Evolutionary conservation across 2,329 filamentous ascomycete genomes (phyloP).

Genomic region (Aureobasidium pullulans): DNA sequence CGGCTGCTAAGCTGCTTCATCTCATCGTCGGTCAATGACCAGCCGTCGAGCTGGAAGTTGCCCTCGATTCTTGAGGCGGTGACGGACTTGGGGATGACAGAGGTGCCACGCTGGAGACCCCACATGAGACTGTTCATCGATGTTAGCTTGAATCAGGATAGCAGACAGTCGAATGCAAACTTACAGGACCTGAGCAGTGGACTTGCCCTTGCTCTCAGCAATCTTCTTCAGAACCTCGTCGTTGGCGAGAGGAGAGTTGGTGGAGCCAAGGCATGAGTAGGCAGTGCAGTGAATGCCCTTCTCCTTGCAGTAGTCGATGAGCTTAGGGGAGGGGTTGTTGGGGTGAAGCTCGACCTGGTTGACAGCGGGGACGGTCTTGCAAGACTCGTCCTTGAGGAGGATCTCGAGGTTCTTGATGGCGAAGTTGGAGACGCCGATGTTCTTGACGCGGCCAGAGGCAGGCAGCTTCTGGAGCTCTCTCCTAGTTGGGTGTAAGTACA

Average conservation of each 20-base stretch:
- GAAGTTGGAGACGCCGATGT: constrained; percentile 71
- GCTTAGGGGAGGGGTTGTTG: constrained; percentile 60
- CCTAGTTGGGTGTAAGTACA: constrained; percentile 30
- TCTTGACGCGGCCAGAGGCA: constrained; percentile 56
- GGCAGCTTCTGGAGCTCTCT: constrained; percentile 37
- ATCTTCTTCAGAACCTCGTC: constrained; percentile 56
- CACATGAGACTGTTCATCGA: constrained; percentile 49
- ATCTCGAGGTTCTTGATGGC: constrained; percentile 72
- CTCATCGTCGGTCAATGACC: constrained; percentile 66
- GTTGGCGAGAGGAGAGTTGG: constrained; percentile 60
- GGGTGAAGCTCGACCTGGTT: constrained; percentile 81
- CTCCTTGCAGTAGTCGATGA: constrained; percentile 51
- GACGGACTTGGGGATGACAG: constrained; percentile 79
- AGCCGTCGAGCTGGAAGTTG: constrained; percentile 65
- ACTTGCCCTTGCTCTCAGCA: constrained; percentile 51
- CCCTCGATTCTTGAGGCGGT: constrained; percentile 64
- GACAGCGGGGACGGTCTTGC: constrained; percentile 58
- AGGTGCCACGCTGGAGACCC: constrained; percentile 74
- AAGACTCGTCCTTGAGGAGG: constrained; percentile 52
- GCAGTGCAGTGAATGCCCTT: constrained; percentile 70
- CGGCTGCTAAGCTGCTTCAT: constrained; percentile 60
- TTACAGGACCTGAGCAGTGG: constrained; percentile 62
- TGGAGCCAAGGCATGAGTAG: constrained; percentile 61
- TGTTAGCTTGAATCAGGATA: not conserved
- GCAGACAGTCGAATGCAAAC: not conserved